These are phyloP conservation scores for Metschnikowia henanensis DNA, from an alignment of 805 yeast species.

Conservation along the genomic window DNA sequence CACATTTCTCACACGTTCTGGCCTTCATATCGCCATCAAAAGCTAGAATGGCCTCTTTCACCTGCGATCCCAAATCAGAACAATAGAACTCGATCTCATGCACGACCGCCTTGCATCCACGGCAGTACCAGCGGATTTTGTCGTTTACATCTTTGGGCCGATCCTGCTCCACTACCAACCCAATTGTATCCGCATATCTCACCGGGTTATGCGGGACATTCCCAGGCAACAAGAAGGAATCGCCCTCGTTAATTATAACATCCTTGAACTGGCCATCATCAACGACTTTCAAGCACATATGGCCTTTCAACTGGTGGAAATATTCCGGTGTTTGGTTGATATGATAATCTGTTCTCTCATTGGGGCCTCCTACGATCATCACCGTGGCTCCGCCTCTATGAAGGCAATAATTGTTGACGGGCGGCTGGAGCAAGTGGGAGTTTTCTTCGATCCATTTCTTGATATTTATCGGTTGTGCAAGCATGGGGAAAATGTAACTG, in stretches of 20 bases:
- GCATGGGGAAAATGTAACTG: too few species aligned
- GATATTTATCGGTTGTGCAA: slow-evolving; percentile 72
- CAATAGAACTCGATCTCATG: slow-evolving; percentile 74
- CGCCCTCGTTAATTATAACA: slow-evolving; percentile 77
- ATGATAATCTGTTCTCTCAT: slow-evolving; percentile 91
- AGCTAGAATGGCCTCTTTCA: slow-evolving; percentile 72
- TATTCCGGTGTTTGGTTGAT: slow-evolving; percentile 94
- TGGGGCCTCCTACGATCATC: slow-evolving; percentile 96
- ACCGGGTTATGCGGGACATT: slow-evolving; percentile 91
- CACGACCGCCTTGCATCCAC: slow-evolving; percentile 61
- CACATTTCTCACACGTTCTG: slow-evolving; percentile 76
- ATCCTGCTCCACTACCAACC: slow-evolving; percentile 90
- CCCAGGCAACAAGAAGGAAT: slow-evolving; percentile 82
- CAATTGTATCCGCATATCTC: slow-evolving; percentile 81
- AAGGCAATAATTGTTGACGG: slow-evolving; percentile 87
- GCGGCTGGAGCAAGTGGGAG: slow-evolving; percentile 76
- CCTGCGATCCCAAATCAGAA: slow-evolving; percentile 84
- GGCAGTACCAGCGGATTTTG: slow-evolving; percentile 85
- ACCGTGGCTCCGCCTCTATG: slow-evolving; percentile 92
- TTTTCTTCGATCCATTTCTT: slow-evolving; percentile 81
- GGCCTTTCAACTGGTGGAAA: slow-evolving; percentile 85
- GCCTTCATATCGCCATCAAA: slow-evolving; percentile 63
- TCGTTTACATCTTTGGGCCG: slow-evolving; percentile 74
- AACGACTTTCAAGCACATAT: slow-evolving; percentile 81
- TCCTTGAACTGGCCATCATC: slow-evolving; percentile 70